phyloP scores from a whole-genome alignment of 345 rosid species.

The Pistacia vera region DNA sequence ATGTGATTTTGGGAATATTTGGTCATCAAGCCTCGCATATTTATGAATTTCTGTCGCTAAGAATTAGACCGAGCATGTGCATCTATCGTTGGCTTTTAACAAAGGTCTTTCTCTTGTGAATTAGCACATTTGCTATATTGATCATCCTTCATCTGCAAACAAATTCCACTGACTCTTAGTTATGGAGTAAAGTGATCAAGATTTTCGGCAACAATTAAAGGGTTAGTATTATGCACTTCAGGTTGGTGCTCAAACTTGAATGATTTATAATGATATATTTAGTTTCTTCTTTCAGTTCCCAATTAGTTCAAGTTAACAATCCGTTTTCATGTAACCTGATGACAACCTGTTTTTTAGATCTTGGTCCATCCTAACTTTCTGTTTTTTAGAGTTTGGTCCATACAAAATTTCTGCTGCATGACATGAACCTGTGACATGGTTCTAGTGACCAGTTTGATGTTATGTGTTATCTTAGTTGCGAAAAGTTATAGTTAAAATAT shows the following conservation, averaged over 20 bases:
- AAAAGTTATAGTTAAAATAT: neutral
- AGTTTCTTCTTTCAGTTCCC: neutral
- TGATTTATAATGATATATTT: too few relatives aligned
- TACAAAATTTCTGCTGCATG: too few relatives aligned
- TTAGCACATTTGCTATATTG: neutral
- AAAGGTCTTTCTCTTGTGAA: neutral
- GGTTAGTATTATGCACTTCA: neutral
- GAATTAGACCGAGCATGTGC: neutral
- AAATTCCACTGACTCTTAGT: neutral
- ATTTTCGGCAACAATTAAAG: neutral
- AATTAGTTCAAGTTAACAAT: neutral
- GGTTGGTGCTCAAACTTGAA: neutral
- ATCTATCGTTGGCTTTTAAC: neutral
- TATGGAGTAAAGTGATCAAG: neutral
- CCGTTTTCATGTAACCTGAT: neutral
- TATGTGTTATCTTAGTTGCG: neutral
- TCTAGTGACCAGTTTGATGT: neutral
- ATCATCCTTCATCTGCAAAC: neutral
- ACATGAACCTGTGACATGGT: neutral
- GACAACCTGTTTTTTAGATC: neutral
- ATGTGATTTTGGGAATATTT: neutral
- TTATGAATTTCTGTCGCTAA: neutral
- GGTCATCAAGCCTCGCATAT: neutral
- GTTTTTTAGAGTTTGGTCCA: neutral
- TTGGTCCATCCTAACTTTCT: neutral